Conservation (phyloP, 257 asterid genomes). For the Anisodus tanguticus region DNA sequence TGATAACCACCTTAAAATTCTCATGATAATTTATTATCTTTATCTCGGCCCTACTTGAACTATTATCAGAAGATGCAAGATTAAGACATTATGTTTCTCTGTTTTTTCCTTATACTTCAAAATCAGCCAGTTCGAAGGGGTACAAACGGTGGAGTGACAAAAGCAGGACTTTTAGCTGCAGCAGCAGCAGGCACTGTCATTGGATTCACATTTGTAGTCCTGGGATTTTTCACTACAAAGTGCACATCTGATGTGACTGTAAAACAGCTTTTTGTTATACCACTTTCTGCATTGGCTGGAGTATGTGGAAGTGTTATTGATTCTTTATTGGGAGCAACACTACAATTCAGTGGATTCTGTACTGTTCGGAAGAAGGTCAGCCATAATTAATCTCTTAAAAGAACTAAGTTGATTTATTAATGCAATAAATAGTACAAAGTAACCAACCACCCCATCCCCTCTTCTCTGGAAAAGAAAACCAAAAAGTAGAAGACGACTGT, state of each 20-base stretch:
- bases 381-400: background rate
- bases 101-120: background rate
- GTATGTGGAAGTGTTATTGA: conserved; percentile 81
- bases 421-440: background rate
- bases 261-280: conserved; percentile 77
- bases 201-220: conserved; percentile 67
- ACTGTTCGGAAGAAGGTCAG: conserved; percentile 86
- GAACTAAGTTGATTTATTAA: background rate
- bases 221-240: conserved; percentile 69
- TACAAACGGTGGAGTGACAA: conserved; percentile 94
- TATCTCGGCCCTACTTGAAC: background rate
- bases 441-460: background rate
- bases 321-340: conserved; percentile 92
- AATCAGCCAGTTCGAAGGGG: conserved; percentile 88
- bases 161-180: conserved; percentile 84
- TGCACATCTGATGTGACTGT: conserved; percentile 58
- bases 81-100: background rate
- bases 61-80: background rate
- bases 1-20: background rate
- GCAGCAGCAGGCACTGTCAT: conserved; percentile 79
- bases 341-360: conserved; percentile 93
- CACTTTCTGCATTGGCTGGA: conserved; percentile 83
- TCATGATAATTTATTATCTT: conserved; percentile 14
- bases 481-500: background rate
- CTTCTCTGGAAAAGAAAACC: conserved; percentile 23